These are phyloP conservation scores for Picocystis sp. DNA, from an alignment of 163 green algal species.

Conservation along the genomic window DNA sequence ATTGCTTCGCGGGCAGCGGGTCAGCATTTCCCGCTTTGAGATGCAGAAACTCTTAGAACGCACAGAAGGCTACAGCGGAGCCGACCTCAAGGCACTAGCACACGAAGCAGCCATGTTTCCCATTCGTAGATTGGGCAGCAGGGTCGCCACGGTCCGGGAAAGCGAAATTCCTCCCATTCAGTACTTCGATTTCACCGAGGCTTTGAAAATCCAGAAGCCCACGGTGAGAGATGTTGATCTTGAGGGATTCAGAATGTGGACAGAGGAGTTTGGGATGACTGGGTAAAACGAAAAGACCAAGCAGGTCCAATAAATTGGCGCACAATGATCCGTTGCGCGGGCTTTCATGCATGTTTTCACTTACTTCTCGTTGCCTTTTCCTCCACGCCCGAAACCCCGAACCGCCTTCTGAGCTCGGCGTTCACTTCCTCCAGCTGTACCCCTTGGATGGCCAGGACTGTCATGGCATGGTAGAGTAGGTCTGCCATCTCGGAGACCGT, in stretches of 20 bases:
- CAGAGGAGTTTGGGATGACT: slow-evolving; percentile 1
- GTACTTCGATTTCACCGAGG: not conserved
- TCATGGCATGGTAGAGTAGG: slow-evolving; percentile 94
- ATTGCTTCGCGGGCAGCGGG: slow-evolving; percentile 1
- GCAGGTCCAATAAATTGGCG: not conserved
- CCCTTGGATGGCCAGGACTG: slow-evolving; percentile 71
- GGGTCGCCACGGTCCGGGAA: not conserved
- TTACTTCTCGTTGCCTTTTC: slow-evolving; percentile 57
- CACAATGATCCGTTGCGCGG: not conserved
- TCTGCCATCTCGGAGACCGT: slow-evolving; percentile 75
- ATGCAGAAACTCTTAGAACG: not conserved
- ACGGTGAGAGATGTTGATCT: not conserved
- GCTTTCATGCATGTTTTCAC: not conserved
- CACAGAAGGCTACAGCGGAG: slow-evolving; percentile 4
- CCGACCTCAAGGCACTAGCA: slow-evolving; percentile 3
- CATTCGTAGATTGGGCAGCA: not conserved
- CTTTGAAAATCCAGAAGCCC: not conserved
- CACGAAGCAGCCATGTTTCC: slow-evolving; percentile 7
- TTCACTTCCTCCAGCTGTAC: slow-evolving; percentile 14
- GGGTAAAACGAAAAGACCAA: not conserved
- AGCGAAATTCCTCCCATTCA: not conserved
- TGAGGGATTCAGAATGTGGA: not conserved
- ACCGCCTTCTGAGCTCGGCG: slow-evolving; percentile 11
- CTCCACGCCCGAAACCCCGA: slow-evolving; percentile 43
- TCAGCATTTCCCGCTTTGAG: not conserved